These are phyloP conservation scores for Trypanosoma platydactyli DNA, from an alignment of 208 protist genomes.

Conservation along the genomic window DNA sequence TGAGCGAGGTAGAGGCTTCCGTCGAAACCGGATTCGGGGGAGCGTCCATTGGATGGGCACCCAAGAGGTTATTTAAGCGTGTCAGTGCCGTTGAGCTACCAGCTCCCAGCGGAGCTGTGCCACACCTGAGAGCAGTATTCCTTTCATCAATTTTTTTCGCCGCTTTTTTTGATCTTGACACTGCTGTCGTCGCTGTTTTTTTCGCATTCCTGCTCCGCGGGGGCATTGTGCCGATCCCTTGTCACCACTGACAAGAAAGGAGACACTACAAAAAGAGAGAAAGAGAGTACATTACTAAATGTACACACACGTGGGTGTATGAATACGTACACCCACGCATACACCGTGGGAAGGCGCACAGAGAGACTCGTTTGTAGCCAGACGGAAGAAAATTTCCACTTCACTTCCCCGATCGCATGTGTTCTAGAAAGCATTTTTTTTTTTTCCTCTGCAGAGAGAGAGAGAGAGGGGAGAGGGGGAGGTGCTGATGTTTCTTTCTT, in stretches of 20 bases:
- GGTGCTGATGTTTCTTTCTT: too few relatives aligned
- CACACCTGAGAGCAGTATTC: background rate
- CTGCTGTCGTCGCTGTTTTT: background rate
- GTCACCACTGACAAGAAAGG: background rate
- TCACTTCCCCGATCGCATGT: too few relatives aligned
- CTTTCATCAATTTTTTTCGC: background rate
- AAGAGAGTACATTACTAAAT: too few relatives aligned
- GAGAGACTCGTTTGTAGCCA: too few relatives aligned
- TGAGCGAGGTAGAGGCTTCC: background rate
- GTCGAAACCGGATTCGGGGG: background rate
- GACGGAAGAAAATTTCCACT: too few relatives aligned
- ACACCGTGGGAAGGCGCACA: too few relatives aligned
- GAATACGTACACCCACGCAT: too few relatives aligned
- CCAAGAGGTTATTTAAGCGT: background rate
- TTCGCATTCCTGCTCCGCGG: background rate
- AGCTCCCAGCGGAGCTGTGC: background rate
- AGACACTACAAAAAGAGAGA: background rate
- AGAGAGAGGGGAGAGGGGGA: too few relatives aligned
- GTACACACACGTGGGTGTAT: too few relatives aligned
- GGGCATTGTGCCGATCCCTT: background rate
- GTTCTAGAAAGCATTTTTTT: too few relatives aligned
- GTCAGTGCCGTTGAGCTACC: background rate
- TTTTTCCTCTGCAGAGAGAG: too few relatives aligned
- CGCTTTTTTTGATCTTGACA: background rate
- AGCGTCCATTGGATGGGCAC: conserved; percentile 3